Percentiles rank a stretch among this genome's conserved stretches.
Conservation (phyloP, 805 yeast species). For the Debaryomyces tyrocola region DNA sequence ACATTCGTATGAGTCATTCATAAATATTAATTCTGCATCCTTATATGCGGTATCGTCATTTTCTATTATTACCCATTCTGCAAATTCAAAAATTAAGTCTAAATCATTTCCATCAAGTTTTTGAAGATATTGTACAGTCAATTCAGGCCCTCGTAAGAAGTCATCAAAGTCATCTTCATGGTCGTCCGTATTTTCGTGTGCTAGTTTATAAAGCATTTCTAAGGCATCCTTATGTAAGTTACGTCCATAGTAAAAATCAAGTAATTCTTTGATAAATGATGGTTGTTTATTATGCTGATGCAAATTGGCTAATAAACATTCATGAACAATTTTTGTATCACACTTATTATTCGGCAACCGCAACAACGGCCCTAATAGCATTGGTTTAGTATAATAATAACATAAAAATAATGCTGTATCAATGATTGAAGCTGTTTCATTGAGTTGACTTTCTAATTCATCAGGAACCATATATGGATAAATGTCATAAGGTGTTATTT, state of each 20-base stretch:
- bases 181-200: slow-evolving; percentile 17
- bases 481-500: slow-evolving; percentile 44
- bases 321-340: slow-evolving; percentile 60
- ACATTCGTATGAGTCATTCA: slow-evolving; percentile 62
- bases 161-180: slow-evolving; percentile 20
- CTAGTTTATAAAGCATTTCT: slow-evolving; percentile 45
- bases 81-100: slow-evolving; percentile 56
- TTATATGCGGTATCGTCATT: slow-evolving; percentile 20
- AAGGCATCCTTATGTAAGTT: slow-evolving; percentile 66
- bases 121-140: slow-evolving; percentile 58
- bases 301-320: slow-evolving; percentile 44
- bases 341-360: slow-evolving; percentile 73
- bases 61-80: slow-evolving; percentile 50
- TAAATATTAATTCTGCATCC: slow-evolving; percentile 53
- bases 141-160: slow-evolving; percentile 37
- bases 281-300: slow-evolving; percentile 23
- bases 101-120: slow-evolving; percentile 50
- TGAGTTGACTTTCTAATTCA: slow-evolving; percentile 20
- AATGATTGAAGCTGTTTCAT: slow-evolving; percentile 46
- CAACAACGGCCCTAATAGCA: slow-evolving; percentile 79
- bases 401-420: slow-evolving; percentile 81
- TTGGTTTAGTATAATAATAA: slow-evolving; percentile 66
- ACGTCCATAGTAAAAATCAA: slow-evolving; percentile 74
- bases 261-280: slow-evolving; percentile 61
- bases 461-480: slow-evolving; percentile 28